A percentile compares a stretch with the other conserved stretches of the same genome.
Evolutionary conservation across 202 grass and related monocot genomes (phyloP).

Genomic region (Sporobolus alterniflorus): DNA sequence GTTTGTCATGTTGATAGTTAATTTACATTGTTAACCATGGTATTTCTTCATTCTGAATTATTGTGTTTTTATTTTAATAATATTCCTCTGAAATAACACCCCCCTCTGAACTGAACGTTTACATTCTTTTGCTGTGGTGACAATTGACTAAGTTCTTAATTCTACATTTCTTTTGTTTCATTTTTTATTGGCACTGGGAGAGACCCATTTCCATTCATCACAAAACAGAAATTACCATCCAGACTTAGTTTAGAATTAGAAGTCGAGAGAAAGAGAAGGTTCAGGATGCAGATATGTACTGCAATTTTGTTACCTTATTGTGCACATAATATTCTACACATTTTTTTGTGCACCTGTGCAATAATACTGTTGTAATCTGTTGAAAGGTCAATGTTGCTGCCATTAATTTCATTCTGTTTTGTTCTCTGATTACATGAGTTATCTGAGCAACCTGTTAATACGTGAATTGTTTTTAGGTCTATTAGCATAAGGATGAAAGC

Average conservation of each 20-base stretch:
- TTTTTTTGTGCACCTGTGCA: neutral
- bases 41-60: slow-evolving; percentile 7
- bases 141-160: neutral
- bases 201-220: neutral
- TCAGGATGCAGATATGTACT: neutral
- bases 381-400: neutral
- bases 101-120: neutral
- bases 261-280: neutral
- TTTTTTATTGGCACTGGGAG: neutral
- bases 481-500: neutral
- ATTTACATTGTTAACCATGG: neutral
- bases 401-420: neutral
- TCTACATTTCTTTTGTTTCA: neutral
- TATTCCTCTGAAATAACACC: neutral
- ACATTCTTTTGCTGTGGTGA: neutral
- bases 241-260: neutral
- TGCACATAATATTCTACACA: neutral
- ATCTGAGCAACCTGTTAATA: neutral
- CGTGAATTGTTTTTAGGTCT: neutral
- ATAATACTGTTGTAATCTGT: neutral
- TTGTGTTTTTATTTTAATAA: neutral
- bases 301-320: neutral
- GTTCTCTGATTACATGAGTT: neutral
- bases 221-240: neutral
- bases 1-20: neutral